Percentiles rank a stretch among this genome's conserved stretches.
These are phyloP conservation scores for Paulownia fortunei DNA, from an alignment of 257 asterid species.

Conservation along the genomic window DNA sequence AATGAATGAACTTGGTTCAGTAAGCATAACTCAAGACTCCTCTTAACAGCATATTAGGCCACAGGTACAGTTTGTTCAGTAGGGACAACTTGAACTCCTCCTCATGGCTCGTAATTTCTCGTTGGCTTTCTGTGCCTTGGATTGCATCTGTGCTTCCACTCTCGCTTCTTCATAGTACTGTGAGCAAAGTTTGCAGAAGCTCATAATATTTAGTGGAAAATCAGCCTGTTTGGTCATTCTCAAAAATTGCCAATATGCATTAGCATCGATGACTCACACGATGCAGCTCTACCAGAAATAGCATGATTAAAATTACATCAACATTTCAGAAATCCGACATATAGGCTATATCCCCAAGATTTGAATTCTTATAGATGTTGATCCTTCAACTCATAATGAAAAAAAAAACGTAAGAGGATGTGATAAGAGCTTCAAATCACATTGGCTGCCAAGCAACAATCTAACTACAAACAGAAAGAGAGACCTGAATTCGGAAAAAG, in stretches of 20 bases:
- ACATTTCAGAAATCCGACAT: too few relatives aligned
- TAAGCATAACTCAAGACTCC: slow-evolving; percentile 40
- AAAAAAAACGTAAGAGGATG: background rate
- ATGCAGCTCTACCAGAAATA: too few relatives aligned
- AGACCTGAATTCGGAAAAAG: background rate
- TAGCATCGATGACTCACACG: background rate
- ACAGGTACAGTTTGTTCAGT: slow-evolving; percentile 34
- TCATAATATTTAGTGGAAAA: background rate
- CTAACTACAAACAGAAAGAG: background rate
- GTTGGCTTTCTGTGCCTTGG: slow-evolving; percentile 43
- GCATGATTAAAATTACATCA: too few relatives aligned
- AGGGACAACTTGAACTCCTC: slow-evolving; percentile 50
- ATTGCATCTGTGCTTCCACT: slow-evolving; percentile 32
- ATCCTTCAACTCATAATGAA: too few relatives aligned
- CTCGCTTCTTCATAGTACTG: slow-evolving; percentile 47
- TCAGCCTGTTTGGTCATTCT: background rate
- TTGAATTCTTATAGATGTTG: background rate
- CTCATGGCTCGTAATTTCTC: slow-evolving; percentile 44
- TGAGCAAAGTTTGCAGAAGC: background rate
- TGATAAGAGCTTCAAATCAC: background rate
- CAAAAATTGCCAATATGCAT: background rate
- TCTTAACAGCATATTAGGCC: slow-evolving; percentile 40
- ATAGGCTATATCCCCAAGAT: too few relatives aligned
- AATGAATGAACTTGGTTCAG: slow-evolving; percentile 17
- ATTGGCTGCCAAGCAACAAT: background rate